phyloP scores from a whole-genome alignment of 495 filamentous ascomycete species.

The Acidiella bohemica region DNA sequence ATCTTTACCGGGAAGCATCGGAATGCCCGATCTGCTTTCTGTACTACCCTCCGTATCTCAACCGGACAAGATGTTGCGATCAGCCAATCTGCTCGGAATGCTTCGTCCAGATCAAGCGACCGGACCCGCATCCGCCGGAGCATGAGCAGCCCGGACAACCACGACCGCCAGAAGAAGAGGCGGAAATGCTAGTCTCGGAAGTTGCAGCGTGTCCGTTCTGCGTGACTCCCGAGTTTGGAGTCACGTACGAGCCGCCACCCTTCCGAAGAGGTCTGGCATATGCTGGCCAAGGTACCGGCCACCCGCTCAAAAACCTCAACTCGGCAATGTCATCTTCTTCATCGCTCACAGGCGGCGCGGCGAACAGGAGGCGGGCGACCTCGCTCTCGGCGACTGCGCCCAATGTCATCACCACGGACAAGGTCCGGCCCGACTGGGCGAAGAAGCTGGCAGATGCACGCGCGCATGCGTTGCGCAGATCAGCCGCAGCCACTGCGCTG shows the following conservation, averaged over 20 bases:
- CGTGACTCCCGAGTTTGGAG: slow-evolving; percentile 84
- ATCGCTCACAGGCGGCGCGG: slow-evolving; percentile 40
- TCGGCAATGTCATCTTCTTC: slow-evolving; percentile 65
- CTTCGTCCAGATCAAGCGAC: slow-evolving; percentile 96
- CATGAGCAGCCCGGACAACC: slow-evolving; percentile 39
- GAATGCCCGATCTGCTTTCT: slow-evolving; percentile 97
- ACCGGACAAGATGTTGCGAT: slow-evolving; percentile 88
- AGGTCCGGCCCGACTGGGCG: slow-evolving; percentile 85
- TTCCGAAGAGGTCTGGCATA: slow-evolving; percentile 79
- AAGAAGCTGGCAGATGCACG: slow-evolving; percentile 77
- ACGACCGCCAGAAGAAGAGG: slow-evolving; percentile 32
- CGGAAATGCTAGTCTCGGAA: slow-evolving; percentile 68
- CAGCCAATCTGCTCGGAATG: slow-evolving; percentile 97
- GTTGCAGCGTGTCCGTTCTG: slow-evolving; percentile 93
- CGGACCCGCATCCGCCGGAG: slow-evolving; percentile 90
- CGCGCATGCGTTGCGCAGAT: slow-evolving; percentile 67
- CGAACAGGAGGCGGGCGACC: slow-evolving; percentile 56
- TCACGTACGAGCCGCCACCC: slow-evolving; percentile 77
- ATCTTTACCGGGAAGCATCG: slow-evolving; percentile 74
- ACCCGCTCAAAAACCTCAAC: slow-evolving; percentile 35
- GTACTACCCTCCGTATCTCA: slow-evolving; percentile 91
- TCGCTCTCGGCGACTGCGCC: slow-evolving; percentile 71
- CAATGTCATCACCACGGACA: slow-evolving; percentile 80
- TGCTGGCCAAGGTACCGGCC: slow-evolving; percentile 33
- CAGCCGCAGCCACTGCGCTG: slow-evolving; percentile 84